Conservation (phyloP, 2,329 filamentous ascomycete species). For the Trematosphaeria pertusa region DNA sequence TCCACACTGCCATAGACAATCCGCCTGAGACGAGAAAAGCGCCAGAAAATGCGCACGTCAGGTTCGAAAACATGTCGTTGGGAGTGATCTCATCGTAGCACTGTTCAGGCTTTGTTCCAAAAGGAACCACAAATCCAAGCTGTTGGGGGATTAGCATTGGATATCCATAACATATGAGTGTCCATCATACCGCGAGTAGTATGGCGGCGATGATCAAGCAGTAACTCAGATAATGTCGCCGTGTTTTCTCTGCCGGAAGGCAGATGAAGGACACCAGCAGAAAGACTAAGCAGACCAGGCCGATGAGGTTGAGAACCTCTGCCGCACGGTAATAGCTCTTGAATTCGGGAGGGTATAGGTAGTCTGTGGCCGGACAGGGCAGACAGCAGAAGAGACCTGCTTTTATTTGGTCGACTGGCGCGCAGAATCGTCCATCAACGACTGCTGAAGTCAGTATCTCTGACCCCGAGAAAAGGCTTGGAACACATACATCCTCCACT, state of each 20-base stretch:
- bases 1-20: slow-evolving; percentile 84
- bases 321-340: slow-evolving; percentile 67
- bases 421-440: slow-evolving; percentile 64
- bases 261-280: slow-evolving; percentile 80
- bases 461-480: slow-evolving; percentile 2
- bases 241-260: slow-evolving; percentile 86
- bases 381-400: slow-evolving; percentile 75
- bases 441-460: slow-evolving; percentile 52
- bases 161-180: not conserved
- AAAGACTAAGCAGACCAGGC: slow-evolving; percentile 75
- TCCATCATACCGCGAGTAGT: slow-evolving; percentile 75
- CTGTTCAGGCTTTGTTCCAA: slow-evolving; percentile 78
- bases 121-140: slow-evolving; percentile 89
- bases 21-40: slow-evolving; percentile 86
- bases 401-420: slow-evolving; percentile 51
- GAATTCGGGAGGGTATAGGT: slow-evolving; percentile 67
- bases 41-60: slow-evolving; percentile 87
- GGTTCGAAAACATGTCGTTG: slow-evolving; percentile 83
- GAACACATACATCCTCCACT: slow-evolving; percentile 70
- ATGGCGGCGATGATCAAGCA: slow-evolving; percentile 78
- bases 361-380: slow-evolving; percentile 87
- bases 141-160: slow-evolving; percentile 47
- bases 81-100: slow-evolving; percentile 93
- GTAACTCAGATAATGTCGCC: slow-evolving; percentile 91
- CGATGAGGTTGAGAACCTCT: slow-evolving; percentile 83